These are phyloP conservation scores for Coleophoma eucalyptorum DNA, from an alignment of 2,329 filamentous ascomycete genomes.

Conservation along the genomic window DNA sequence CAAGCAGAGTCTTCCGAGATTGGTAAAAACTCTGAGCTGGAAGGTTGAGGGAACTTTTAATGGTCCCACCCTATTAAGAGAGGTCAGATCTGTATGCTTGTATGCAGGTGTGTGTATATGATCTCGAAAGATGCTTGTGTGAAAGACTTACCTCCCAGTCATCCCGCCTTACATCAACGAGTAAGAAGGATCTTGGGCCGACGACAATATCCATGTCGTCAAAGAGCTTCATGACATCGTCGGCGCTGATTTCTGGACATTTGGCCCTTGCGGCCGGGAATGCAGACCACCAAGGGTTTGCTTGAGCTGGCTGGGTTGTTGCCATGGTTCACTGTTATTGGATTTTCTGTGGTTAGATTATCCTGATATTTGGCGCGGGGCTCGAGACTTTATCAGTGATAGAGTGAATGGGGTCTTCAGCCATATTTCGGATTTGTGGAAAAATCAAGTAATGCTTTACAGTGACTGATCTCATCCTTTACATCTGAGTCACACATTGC, in stretches of 20 bases:
- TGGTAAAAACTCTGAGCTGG: conserved; percentile 52
- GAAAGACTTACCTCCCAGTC: conserved; percentile 40
- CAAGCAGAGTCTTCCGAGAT: conserved; percentile 42
- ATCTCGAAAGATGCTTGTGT: not conserved
- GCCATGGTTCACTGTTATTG: not conserved
- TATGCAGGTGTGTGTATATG: not conserved
- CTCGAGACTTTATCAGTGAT: too few species aligned
- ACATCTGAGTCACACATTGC: too few species aligned
- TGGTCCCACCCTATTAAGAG: conserved; percentile 50
- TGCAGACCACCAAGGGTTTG: conserved; percentile 18
- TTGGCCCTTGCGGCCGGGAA: conserved; percentile 40
- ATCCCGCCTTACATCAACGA: conserved; percentile 49
- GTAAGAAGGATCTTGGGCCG: conserved; percentile 33
- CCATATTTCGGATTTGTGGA: too few species aligned
- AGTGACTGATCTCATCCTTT: too few species aligned
- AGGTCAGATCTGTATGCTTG: not conserved
- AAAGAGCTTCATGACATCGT: conserved; percentile 37
- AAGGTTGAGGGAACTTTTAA: conserved; percentile 53
- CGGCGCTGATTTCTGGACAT: conserved; percentile 32
- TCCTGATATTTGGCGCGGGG: too few species aligned
- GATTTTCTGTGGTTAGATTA: too few species aligned
- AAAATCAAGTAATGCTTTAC: too few species aligned
- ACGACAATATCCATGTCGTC: conserved; percentile 30
- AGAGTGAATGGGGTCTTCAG: too few species aligned
- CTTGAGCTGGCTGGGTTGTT: conserved; percentile 4